Percentiles rank a stretch among this genome's conserved stretches.
These are phyloP conservation scores for Globisporangium polare DNA, from an alignment of 352 stramenopile genomes.

Conservation along the genomic window DNA sequence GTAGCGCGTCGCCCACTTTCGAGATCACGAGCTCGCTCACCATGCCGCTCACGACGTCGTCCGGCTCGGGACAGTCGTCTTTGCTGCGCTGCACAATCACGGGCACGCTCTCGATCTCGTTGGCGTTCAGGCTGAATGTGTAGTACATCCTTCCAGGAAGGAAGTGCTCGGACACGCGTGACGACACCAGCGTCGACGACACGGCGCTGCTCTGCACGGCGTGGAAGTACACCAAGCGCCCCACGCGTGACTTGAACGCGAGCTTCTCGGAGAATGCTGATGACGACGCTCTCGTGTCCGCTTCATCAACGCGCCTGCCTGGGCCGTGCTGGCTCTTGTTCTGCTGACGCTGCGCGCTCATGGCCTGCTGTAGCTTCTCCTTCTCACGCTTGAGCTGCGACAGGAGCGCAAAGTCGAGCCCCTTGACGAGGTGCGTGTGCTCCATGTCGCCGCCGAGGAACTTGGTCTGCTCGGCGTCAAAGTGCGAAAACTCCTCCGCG, in stretches of 20 bases:
- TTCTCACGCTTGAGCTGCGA: slow-evolving; percentile 83
- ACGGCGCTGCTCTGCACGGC: slow-evolving; percentile 38
- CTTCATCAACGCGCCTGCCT: background rate
- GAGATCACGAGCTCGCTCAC: slow-evolving; percentile 47
- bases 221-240: slow-evolving; percentile 62
- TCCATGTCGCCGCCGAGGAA: slow-evolving; percentile 78
- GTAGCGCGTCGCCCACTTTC: slow-evolving; percentile 32
- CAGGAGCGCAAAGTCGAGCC: slow-evolving; percentile 83
- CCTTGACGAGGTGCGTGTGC: slow-evolving; percentile 89
- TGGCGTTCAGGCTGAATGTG: slow-evolving; percentile 46
- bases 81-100: slow-evolving; percentile 67
- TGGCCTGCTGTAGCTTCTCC: slow-evolving; percentile 41
- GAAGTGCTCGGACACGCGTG: slow-evolving; percentile 59
- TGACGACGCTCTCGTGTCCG: background rate
- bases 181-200: background rate
- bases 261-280: slow-evolving; percentile 22
- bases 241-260: slow-evolving; percentile 58
- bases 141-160: slow-evolving; percentile 74
- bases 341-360: slow-evolving; percentile 17
- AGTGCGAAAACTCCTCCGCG: slow-evolving; percentile 41
- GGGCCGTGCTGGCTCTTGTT: slow-evolving; percentile 1
- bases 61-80: slow-evolving; percentile 57
- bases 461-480: slow-evolving; percentile 78
- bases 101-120: slow-evolving; percentile 46
- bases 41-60: slow-evolving; percentile 54